phyloP scores from a whole-genome alignment of 75 land plant species.

The Selaginella tamariscina region DNA sequence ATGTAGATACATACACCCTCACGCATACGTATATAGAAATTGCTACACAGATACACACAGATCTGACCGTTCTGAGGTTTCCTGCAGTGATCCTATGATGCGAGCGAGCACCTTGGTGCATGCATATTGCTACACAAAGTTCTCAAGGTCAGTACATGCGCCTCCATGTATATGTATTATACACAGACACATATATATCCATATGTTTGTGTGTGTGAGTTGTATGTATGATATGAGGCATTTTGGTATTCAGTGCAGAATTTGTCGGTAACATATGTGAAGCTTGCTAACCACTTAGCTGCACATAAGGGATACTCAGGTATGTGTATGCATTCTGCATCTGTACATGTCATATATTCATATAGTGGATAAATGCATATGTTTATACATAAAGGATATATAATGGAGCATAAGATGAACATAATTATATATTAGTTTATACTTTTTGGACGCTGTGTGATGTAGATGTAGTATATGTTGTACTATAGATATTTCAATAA shows the following conservation, averaged over 20 bases:
- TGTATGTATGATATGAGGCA: too few relatives aligned
- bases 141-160: slow-evolving; percentile 44
- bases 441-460: too few relatives aligned
- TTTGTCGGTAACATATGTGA: slow-evolving; percentile 56
- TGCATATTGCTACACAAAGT: slow-evolving; percentile 58
- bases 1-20: slow-evolving; percentile 4
- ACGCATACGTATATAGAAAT: not conserved
- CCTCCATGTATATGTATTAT: not conserved
- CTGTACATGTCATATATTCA: too few relatives aligned
- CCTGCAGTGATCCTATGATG: slow-evolving; percentile 60
- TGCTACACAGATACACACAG: not conserved
- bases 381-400: too few relatives aligned
- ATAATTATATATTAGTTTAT: too few relatives aligned
- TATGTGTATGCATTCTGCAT: slow-evolving; percentile 10
- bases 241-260: slow-evolving; percentile 44
- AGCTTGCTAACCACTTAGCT: slow-evolving; percentile 78
- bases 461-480: too few relatives aligned
- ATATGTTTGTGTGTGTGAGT: too few relatives aligned
- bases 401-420: too few relatives aligned
- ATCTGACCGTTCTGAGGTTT: not conserved
- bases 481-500: too few relatives aligned
- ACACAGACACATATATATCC: too few relatives aligned
- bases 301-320: slow-evolving; percentile 70
- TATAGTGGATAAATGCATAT: too few relatives aligned
- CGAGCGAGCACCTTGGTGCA: slow-evolving; percentile 59